Evolutionary conservation across 345 rosid genomes (phyloP), one percentile per base, ranked within the genome.

Genomic region (Salix suchowensis): DNA sequence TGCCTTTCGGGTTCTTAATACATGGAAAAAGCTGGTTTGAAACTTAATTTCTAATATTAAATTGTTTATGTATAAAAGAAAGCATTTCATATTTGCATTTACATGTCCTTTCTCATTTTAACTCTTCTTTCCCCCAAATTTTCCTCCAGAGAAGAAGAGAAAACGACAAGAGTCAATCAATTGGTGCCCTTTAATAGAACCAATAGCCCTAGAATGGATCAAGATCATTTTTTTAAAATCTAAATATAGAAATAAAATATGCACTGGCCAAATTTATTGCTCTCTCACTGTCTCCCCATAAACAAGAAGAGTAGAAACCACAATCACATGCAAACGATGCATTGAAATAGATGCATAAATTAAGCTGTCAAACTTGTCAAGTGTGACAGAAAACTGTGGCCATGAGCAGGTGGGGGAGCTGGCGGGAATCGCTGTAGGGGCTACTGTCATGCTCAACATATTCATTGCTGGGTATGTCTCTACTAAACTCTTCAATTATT

Each of bases 371-470:
- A 55, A 36, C 58, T 62, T 62, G 50, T 19, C 50, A 46, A 19
- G 48, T n/a, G 15, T 72, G 50, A 65, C 24, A 24, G 15, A 32
- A 10, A 6, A 12, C 26, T n/a, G 42, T 67, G 70, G 68, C 30
- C 54, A 23, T 50, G 14, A 60, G 84, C 89, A 94, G 96, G 97
- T 91, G 42, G 96, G 97, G 32, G 97, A 91, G 82, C 77, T 94
- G 83, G 94, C 97, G 1, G 97, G 96, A 86, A 90, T 94, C 6
- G 97, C 97, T 7, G 97, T 91, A 1, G 98, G 98, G 85, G 98
- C 97, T 30, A 91, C 97, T 7, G 97, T 90, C 76, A 90, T 90
- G 96, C 94, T 94, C 79, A 92, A 92, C 82, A 88, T 86, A 70
- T 94, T 94, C 77, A 92, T 94, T 26, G 97, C 97, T 14, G 96